Conservation (phyloP, 495 filamentous ascomycete genomes). For the Bacidia gigantensis region DNA sequence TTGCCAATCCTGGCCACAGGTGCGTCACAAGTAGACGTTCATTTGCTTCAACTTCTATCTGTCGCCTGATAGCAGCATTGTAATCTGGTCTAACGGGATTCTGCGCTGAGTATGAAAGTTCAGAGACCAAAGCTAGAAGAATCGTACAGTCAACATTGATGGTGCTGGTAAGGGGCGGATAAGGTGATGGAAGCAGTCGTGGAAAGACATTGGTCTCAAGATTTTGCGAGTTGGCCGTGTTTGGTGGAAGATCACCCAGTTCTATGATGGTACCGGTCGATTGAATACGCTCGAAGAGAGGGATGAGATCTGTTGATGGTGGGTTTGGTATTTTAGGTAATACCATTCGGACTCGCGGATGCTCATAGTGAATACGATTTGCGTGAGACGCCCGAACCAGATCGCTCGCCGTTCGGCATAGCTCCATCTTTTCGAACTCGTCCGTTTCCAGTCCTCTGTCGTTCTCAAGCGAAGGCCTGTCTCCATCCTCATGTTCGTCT, state of each 20-base stretch:
- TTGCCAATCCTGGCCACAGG: conserved; percentile 48
- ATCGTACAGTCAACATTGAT: conserved; percentile 67
- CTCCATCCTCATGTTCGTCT: conserved; percentile 28
- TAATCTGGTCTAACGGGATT: conserved; percentile 31
- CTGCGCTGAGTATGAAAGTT: conserved; percentile 41
- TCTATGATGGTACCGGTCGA: conserved; percentile 41
- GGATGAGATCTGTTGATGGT: conserved; percentile 38
- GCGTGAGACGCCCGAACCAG: conserved; percentile 39
- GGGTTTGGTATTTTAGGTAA: conserved; percentile 43
- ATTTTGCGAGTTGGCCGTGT: conserved; percentile 9
- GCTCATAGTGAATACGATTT: conserved; percentile 41
- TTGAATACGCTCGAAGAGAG: conserved; percentile 42
- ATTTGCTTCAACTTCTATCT: conserved; percentile 49
- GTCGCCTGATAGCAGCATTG: conserved; percentile 43
- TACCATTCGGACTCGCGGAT: conserved; percentile 46
- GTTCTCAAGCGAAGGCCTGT: conserved; percentile 9
- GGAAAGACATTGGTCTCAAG: conserved; percentile 17
- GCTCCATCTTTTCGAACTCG: conserved; percentile 12
- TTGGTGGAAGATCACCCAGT: background rate
- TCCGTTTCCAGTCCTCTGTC: conserved; percentile 27
- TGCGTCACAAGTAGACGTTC: conserved; percentile 45
- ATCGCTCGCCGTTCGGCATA: conserved; percentile 30
- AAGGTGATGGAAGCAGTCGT: conserved; percentile 39
- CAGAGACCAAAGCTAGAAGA: conserved; percentile 56
- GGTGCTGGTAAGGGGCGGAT: conserved; percentile 39